Evolutionary conservation across 2,329 filamentous ascomycete genomes (phyloP).

Genomic region (Aspergillus fumigatiaffinis): DNA sequence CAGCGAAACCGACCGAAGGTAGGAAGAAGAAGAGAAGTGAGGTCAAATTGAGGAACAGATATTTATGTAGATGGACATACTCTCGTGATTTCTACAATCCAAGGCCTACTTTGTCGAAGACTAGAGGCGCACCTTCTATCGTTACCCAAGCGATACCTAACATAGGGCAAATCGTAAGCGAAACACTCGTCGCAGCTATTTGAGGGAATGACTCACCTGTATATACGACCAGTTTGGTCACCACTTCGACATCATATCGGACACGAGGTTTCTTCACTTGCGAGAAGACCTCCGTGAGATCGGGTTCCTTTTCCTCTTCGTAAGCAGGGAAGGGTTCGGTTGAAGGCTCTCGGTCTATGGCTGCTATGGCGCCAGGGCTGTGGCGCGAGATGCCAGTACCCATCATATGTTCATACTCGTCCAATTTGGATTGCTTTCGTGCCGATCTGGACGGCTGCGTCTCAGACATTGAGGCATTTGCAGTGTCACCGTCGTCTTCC

Average conservation of each 20-base stretch:
- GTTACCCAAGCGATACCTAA: constrained; percentile 79
- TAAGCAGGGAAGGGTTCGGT: constrained; percentile 27
- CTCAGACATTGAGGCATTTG: constrained; percentile 21
- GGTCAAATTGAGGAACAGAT: neutral
- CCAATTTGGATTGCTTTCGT: constrained; percentile 48
- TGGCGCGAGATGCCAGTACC: constrained; percentile 56
- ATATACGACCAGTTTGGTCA: constrained; percentile 95
- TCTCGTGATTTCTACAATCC: neutral
- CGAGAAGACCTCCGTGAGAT: constrained; percentile 78
- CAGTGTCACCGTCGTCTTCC: constrained; percentile 17
- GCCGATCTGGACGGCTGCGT: constrained; percentile 36
- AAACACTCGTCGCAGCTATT: neutral
- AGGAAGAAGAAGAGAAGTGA: neutral
- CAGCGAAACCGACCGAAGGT: neutral
- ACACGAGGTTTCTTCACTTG: constrained; percentile 81
- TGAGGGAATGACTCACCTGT: constrained; percentile 57
- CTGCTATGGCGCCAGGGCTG: constrained; percentile 27
- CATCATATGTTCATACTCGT: constrained; percentile 70
- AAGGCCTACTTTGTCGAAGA: constrained; percentile 7
- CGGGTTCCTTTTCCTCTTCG: constrained; percentile 39
- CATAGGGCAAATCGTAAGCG: constrained; percentile 1
- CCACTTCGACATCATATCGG: constrained; percentile 95
- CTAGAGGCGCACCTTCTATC: constrained; percentile 66
- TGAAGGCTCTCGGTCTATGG: constrained; percentile 21
- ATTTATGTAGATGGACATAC: neutral